phyloP scores from a whole-genome alignment of 768 basidiomycete species.

The Fomitopsis pulvina region DNA sequence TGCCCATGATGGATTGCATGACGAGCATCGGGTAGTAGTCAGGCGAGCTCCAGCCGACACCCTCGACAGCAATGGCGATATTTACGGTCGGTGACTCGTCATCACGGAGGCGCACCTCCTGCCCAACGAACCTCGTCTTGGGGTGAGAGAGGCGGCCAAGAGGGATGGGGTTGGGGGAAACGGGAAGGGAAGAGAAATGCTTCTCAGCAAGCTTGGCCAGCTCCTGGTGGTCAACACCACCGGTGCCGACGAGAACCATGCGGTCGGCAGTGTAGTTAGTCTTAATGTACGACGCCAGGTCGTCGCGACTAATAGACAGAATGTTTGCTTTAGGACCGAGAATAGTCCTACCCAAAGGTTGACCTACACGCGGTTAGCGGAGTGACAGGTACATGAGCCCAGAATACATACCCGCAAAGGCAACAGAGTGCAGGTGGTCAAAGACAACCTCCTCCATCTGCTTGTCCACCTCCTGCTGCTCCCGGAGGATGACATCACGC shows the following conservation, averaged over 20 bases:
- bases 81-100: slow-evolving; percentile 86
- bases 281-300: slow-evolving; percentile 87
- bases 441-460: slow-evolving; percentile 98
- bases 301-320: slow-evolving; percentile 87
- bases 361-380: slow-evolving; percentile 44
- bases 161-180: slow-evolving; percentile 81
- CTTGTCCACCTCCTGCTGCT: slow-evolving; percentile 99
- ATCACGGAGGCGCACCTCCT: slow-evolving; percentile 93
- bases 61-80: slow-evolving; percentile 95
- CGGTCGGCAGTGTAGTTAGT: slow-evolving; percentile 98
- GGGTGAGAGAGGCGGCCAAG: slow-evolving; percentile 75
- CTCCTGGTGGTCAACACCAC: slow-evolving; percentile 87
- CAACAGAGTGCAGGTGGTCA: slow-evolving; percentile 94
- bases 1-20: slow-evolving; percentile 96
- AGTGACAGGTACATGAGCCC: neutral
- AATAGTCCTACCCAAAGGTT: slow-evolving; percentile 94
- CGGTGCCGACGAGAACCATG: slow-evolving; percentile 97
- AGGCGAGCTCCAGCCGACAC: slow-evolving; percentile 95
- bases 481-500: slow-evolving; percentile 91
- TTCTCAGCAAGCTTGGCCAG: slow-evolving; percentile 94
- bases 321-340: slow-evolving; percentile 96
- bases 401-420: slow-evolving; percentile 77
- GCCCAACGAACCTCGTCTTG: slow-evolving; percentile 82
- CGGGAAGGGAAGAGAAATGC: slow-evolving; percentile 85
- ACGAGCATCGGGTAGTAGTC: slow-evolving; percentile 99